Evolutionary conservation across 441 rosid genomes (phyloP).

Genomic region (Rhodomyrtus psidioides): DNA sequence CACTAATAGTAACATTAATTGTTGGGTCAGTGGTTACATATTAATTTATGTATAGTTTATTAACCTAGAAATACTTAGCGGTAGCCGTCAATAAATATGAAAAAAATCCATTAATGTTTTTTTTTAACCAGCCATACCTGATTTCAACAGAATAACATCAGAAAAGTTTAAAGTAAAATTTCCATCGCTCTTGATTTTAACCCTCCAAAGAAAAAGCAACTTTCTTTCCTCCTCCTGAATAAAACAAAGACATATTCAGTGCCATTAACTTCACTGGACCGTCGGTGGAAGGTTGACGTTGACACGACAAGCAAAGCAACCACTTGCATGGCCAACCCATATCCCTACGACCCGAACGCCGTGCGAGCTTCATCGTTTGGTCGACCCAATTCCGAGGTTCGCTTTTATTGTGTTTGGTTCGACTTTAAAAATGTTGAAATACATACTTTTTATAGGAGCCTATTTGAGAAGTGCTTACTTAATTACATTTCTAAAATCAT

Average conservation of each 20-base stretch:
- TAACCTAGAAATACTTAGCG: too few relatives aligned
- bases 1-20: too few relatives aligned
- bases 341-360: neutral
- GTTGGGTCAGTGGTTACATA: too few relatives aligned
- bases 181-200: neutral
- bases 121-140: neutral
- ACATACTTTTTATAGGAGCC: too few relatives aligned
- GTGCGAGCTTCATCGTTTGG: neutral
- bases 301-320: neutral
- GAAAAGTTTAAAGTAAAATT: neutral
- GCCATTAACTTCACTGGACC: neutral
- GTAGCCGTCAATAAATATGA: too few relatives aligned
- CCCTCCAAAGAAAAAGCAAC: neutral
- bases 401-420: neutral
- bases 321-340: neutral
- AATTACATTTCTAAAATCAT: too few relatives aligned
- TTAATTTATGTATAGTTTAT: too few relatives aligned
- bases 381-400: neutral
- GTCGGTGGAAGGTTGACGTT: neutral
- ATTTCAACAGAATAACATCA: neutral
- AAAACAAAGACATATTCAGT: neutral
- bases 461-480: too few relatives aligned
- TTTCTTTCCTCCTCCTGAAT: neutral
- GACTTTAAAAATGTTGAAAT: too few relatives aligned
- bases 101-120: too few relatives aligned